A percentile compares a stretch with the other conserved stretches of the same genome.
phyloP scores from a whole-genome alignment of 1,284 basidiomycete species.

The Puccinia brachypodii region DNA sequence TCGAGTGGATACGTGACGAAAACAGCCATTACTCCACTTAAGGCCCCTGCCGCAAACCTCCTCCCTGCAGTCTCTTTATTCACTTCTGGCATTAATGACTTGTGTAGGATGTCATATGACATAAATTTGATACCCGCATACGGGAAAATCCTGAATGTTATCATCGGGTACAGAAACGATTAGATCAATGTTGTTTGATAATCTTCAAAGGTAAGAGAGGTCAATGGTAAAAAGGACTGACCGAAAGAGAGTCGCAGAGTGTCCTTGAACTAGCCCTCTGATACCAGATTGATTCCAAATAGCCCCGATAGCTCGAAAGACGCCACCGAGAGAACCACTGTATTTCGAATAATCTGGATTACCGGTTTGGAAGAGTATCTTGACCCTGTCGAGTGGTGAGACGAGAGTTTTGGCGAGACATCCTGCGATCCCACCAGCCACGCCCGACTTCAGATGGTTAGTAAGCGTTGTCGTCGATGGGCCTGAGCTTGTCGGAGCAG shows the following conservation, averaged over 20 bases:
- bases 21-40: constrained; percentile 77
- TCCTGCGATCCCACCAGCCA: constrained; percentile 89
- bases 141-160: constrained; percentile 67
- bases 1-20: constrained; percentile 93
- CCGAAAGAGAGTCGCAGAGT: constrained; percentile 74
- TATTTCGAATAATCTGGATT: constrained; percentile 74
- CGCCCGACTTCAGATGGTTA: constrained; percentile 59
- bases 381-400: constrained; percentile 94
- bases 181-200: background rate
- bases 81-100: constrained; percentile 61
- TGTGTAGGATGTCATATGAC: constrained; percentile 86
- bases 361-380: constrained; percentile 97
- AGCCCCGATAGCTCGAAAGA: constrained; percentile 73
- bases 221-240: background rate
- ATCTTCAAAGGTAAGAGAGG: background rate
- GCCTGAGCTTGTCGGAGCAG: background rate
- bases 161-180: background rate
- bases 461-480: background rate
- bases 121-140: constrained; percentile 98
- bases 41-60: constrained; percentile 83
- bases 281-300: constrained; percentile 75
- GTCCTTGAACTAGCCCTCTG: constrained; percentile 86
- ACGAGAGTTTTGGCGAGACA: constrained; percentile 96
- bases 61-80: constrained; percentile 57
- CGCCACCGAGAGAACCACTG: constrained; percentile 58